Evolutionary conservation across 768 basidiomycete species (phyloP).

Genomic region (Phanerochaete carnosa): DNA sequence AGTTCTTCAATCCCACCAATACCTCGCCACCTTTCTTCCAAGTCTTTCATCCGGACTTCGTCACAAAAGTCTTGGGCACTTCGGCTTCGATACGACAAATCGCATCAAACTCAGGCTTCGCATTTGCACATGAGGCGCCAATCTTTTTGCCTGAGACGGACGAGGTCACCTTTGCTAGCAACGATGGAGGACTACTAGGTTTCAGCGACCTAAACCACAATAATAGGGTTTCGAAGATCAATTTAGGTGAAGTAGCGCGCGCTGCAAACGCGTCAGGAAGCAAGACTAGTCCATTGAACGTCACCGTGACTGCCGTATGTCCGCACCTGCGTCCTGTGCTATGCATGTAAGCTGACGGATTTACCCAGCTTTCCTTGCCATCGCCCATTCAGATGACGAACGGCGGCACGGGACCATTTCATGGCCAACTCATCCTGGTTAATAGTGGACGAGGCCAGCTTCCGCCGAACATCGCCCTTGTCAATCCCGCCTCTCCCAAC

Average conservation of each 20-base stretch:
- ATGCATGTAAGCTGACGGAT: not conserved
- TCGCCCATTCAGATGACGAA: slow-evolving; percentile 68
- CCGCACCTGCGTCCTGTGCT: slow-evolving; percentile 1
- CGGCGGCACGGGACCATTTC: slow-evolving; percentile 62
- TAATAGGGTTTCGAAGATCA: slow-evolving; percentile 61
- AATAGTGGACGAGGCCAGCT: slow-evolving; percentile 63
- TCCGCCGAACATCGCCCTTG: slow-evolving; percentile 60
- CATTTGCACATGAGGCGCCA: slow-evolving; percentile 79
- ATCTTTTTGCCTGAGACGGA: slow-evolving; percentile 66
- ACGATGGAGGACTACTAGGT: slow-evolving; percentile 62
- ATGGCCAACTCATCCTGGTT: slow-evolving; percentile 54
- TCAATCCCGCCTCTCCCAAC: slow-evolving; percentile 61
- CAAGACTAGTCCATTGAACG: slow-evolving; percentile 37
- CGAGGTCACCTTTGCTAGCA: slow-evolving; percentile 71
- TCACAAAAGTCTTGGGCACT: slow-evolving; percentile 49
- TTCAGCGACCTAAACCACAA: slow-evolving; percentile 62
- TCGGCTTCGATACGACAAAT: slow-evolving; percentile 57
- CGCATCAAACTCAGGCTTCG: slow-evolving; percentile 56
- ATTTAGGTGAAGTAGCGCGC: slow-evolving; percentile 49
- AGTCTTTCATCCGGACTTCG: slow-evolving; percentile 51
- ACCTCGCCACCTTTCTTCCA: slow-evolving; percentile 60
- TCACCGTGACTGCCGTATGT: slow-evolving; percentile 42
- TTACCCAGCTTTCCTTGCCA: slow-evolving; percentile 49
- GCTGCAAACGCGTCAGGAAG: slow-evolving; percentile 33
- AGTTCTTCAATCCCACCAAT: slow-evolving; percentile 60